These are phyloP conservation scores for Wickerhamomyces bisporus DNA, from an alignment of 805 yeast genomes.

Conservation along the genomic window DNA sequence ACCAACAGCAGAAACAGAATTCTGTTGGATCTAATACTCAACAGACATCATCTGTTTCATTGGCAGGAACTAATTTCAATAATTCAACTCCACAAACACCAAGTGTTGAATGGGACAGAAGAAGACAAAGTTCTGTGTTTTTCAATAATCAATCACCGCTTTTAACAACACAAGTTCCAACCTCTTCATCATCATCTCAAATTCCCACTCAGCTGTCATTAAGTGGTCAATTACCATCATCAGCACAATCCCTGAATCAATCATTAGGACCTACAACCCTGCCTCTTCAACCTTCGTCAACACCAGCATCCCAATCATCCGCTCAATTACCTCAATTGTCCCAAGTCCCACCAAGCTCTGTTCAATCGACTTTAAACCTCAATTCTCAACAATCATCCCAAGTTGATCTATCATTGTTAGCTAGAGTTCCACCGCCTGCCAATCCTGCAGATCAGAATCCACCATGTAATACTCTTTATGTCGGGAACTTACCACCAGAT, in stretches of 20 bases:
- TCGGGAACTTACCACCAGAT: slow-evolving; percentile 96
- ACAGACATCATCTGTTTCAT: slow-evolving; percentile 4
- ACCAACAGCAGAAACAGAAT: slow-evolving; percentile 11
- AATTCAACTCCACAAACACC: slow-evolving; percentile 38
- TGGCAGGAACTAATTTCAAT: slow-evolving; percentile 7
- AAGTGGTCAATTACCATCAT: slow-evolving; percentile 6
- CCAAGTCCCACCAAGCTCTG: slow-evolving; percentile 12
- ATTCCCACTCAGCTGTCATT: slow-evolving; percentile 21
- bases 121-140: slow-evolving; percentile 51
- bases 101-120: slow-evolving; percentile 40
- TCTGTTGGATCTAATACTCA: slow-evolving; percentile 2
- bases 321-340: slow-evolving; percentile 1
- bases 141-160: slow-evolving; percentile 32
- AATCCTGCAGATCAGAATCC: slow-evolving; percentile 99
- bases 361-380: slow-evolving; percentile 5
- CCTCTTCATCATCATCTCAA: slow-evolving; percentile 16
- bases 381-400: slow-evolving; percentile 27
- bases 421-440: slow-evolving; percentile 85
- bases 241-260: slow-evolving; percentile 9
- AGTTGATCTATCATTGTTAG: slow-evolving; percentile 65
- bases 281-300: slow-evolving; percentile 1
- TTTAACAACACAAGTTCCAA: slow-evolving; percentile 15
- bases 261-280: slow-evolving; percentile 4
- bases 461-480: slow-evolving; percentile 95
- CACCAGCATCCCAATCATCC: slow-evolving; percentile 6